These are phyloP conservation scores for Colletotrichum sp. DNA, from an alignment of 2,329 filamentous ascomycete species.

Conservation along the genomic window DNA sequence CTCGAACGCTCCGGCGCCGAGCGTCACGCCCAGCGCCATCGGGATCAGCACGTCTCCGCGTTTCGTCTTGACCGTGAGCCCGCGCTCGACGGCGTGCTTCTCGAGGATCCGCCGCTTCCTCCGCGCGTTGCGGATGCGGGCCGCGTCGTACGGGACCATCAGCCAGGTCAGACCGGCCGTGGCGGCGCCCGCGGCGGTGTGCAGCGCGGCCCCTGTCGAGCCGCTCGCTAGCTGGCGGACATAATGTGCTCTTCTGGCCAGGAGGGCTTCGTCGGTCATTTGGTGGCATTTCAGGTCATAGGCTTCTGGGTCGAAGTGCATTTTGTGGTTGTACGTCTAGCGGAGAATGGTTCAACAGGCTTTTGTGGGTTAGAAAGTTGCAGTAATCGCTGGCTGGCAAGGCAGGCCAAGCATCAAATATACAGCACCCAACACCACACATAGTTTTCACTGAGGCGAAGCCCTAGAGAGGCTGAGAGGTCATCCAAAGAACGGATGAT, in stretches of 20 bases:
- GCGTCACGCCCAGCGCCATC: background rate
- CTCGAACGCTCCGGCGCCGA: background rate
- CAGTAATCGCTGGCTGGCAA: background rate
- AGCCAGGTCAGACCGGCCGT: slow-evolving; percentile 27
- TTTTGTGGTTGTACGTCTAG: background rate
- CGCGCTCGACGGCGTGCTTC: slow-evolving; percentile 25
- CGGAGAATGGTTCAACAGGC: background rate
- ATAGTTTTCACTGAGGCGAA: background rate
- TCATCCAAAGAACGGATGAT: background rate
- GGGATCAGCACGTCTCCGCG: background rate
- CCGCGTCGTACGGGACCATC: slow-evolving; percentile 26
- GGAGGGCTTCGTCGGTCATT: slow-evolving; percentile 38
- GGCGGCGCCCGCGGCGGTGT: slow-evolving; percentile 43
- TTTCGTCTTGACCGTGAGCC: background rate
- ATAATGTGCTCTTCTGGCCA: slow-evolving; percentile 41
- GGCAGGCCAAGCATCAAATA: background rate
- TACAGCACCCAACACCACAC: background rate
- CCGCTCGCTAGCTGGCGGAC: slow-evolving; percentile 44
- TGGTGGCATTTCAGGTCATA: slow-evolving; percentile 43
- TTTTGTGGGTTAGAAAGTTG: background rate
- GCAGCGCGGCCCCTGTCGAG: slow-evolving; percentile 32
- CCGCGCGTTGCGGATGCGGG: slow-evolving; percentile 44
- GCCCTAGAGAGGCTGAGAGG: background rate
- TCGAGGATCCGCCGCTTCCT: slow-evolving; percentile 48
- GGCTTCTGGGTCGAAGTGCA: slow-evolving; percentile 45